Conservation (phyloP, 345 rosid species). For the Brassica nigra region DNA sequence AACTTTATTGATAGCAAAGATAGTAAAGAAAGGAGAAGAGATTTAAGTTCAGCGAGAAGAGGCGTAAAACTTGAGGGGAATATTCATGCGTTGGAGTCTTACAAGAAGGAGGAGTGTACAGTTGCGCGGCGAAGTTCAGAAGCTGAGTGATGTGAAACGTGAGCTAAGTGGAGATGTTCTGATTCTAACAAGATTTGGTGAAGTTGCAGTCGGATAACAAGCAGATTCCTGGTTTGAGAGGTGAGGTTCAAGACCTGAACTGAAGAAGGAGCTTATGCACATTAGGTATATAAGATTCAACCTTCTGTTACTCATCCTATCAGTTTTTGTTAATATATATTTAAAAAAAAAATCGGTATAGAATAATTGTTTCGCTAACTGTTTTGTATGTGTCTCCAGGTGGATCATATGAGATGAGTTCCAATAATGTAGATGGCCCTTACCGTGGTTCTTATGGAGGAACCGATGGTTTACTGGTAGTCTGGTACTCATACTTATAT, state of each 20-base stretch:
- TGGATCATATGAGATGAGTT: conserved; percentile 71
- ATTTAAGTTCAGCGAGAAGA: conserved; percentile 64
- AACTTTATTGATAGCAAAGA: too few species aligned
- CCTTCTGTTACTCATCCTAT: too few species aligned
- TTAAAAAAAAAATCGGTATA: too few species aligned
- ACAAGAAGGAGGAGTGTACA: conserved; percentile 71
- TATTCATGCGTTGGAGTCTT: conserved; percentile 74
- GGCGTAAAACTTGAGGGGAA: conserved; percentile 81
- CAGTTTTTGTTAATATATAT: too few species aligned
- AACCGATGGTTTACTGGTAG: conserved; percentile 72
- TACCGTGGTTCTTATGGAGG: conserved; percentile 68
- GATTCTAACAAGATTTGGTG: conserved; percentile 62
- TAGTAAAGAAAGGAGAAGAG: too few species aligned
- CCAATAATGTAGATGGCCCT: conserved; percentile 51
- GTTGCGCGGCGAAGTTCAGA: conserved; percentile 72
- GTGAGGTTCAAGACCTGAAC: conserved; percentile 60
- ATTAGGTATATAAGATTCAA: conserved; percentile 55
- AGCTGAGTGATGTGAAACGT: conserved; percentile 64
- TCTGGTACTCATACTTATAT: too few species aligned
- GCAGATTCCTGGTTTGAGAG: conserved; percentile 65
- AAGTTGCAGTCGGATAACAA: conserved; percentile 75
- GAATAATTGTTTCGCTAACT: not conserved
- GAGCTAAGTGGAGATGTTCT: conserved; percentile 74
- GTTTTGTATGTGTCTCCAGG: conserved; percentile 45
- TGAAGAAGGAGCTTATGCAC: conserved; percentile 84